Base-by-base conservation (phyloP, 345 rosid genomes). In the Turritis glabra region DNA sequence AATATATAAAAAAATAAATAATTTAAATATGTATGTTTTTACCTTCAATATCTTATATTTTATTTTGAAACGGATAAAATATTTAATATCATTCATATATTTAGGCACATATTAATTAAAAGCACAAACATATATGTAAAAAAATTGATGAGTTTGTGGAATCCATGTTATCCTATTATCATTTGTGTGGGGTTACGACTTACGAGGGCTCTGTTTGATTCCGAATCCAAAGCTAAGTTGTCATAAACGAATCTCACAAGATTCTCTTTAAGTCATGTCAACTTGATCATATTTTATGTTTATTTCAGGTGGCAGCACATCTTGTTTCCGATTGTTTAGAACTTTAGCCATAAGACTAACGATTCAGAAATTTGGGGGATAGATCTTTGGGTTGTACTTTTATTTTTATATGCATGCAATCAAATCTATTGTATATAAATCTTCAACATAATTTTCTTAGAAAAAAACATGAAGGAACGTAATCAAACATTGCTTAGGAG, bases 231-330 rank as follows among this genome's bases (percentile, higher is more conserved):
- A 67, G 68, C 62, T 19, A 67, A 35, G 59, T 25, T 74, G 58
- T 74, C 77, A 55, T 56, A 74, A 37, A 44, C 29, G 72, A 74
- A 74, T 74, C 78, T 65, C 23, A 50, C 21, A 5, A 67, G 68
- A 67, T 67, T 67, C 79, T 67, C 52, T 56, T 47, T 43, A 15
- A 5, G 17, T 41, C 23, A 7, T 56, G 44, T 19, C 29, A 21
- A 59, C 11, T 35, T 3, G 18, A 73, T 40, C 25, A 15, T 54
- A 72, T 64, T 2, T 3, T 48, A 67, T 57, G 73, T 74, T 58
- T 74, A 47, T 57, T 33, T 46, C 69, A 72, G 51, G 72, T 64
- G 57, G 30, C 21, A 53, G 13, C 52, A 60, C 60, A 35, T 61
- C 53, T 44, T 13, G 66, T 61, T 61, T 23, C 33, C 50, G 66